Conservation (phyloP, 768 basidiomycete species). For the Amanita inopinata region DNA sequence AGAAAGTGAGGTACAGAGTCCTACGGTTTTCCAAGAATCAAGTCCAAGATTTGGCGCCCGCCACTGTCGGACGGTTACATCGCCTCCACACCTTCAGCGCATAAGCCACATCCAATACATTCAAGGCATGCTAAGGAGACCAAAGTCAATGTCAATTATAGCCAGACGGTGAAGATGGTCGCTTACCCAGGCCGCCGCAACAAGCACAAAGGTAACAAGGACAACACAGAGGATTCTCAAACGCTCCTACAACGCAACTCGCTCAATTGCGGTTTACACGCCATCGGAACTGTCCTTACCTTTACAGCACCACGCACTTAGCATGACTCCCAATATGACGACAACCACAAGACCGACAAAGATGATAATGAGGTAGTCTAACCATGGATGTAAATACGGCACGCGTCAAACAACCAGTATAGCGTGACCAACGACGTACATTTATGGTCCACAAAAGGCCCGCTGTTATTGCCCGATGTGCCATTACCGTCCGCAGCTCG, state of each 20-base stretch:
- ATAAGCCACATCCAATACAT: slow-evolving; percentile 61
- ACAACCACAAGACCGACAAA: slow-evolving; percentile 55
- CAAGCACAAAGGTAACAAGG: slow-evolving; percentile 69
- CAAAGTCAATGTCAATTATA: not conserved
- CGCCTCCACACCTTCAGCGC: slow-evolving; percentile 36
- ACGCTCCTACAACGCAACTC: slow-evolving; percentile 27
- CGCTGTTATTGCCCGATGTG: slow-evolving; percentile 10
- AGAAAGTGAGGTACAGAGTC: no score
- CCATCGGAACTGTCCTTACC: slow-evolving; percentile 22
- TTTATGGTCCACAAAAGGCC: slow-evolving; percentile 31
- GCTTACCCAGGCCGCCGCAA: slow-evolving; percentile 55
- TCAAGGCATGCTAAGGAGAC: slow-evolving; percentile 45
- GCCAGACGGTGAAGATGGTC: not conserved
- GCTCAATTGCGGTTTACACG: not conserved
- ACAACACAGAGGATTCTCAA: slow-evolving; percentile 56
- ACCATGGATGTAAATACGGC: no score
- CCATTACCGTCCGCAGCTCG: slow-evolving; percentile 24
- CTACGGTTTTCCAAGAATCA: no score
- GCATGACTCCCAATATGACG: slow-evolving; percentile 42
- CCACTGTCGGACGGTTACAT: not conserved
- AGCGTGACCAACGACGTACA: slow-evolving; percentile 19
- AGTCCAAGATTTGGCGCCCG: no score
- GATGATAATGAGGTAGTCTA: slow-evolving; percentile 57
- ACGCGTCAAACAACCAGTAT: not conserved
- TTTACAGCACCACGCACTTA: slow-evolving; percentile 59